Conservation (phyloP, 306 rosid species). For the Acacia confusa region DNA sequence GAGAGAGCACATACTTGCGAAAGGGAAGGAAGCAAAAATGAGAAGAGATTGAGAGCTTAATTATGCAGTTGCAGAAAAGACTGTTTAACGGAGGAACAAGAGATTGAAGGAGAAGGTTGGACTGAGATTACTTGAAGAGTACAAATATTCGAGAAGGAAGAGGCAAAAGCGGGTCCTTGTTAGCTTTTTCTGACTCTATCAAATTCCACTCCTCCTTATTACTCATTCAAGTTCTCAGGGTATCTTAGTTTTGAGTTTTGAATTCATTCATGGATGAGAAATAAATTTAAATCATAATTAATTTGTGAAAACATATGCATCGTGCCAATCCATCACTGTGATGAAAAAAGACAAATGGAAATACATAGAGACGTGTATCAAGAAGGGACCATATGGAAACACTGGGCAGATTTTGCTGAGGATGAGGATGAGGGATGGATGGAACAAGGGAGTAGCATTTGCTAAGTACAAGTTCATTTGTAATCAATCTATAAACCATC, state of each 20-base stretch:
- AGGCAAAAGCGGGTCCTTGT: background rate
- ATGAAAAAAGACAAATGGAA: too few species aligned
- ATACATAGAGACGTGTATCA: too few species aligned
- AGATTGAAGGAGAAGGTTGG: background rate
- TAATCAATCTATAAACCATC: background rate
- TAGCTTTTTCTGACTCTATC: background rate
- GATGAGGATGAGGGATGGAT: too few species aligned
- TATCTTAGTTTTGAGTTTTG: too few species aligned
- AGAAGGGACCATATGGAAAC: too few species aligned
- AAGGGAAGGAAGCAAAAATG: background rate
- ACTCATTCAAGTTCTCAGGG: background rate
- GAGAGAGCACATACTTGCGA: slow-evolving; percentile 64
- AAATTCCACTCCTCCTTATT: background rate
- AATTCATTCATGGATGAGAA: too few species aligned
- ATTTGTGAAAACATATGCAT: too few species aligned
- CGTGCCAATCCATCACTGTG: too few species aligned
- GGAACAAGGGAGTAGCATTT: too few species aligned
- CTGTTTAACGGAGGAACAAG: background rate
- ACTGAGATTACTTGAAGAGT: background rate
- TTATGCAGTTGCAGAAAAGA: background rate
- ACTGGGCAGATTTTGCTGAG: too few species aligned
- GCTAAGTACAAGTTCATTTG: too few species aligned
- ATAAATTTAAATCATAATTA: too few species aligned
- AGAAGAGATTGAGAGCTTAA: background rate
- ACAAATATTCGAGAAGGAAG: background rate